Conservation (phyloP, 345 rosid species). For the Cochlearia excelsa region DNA sequence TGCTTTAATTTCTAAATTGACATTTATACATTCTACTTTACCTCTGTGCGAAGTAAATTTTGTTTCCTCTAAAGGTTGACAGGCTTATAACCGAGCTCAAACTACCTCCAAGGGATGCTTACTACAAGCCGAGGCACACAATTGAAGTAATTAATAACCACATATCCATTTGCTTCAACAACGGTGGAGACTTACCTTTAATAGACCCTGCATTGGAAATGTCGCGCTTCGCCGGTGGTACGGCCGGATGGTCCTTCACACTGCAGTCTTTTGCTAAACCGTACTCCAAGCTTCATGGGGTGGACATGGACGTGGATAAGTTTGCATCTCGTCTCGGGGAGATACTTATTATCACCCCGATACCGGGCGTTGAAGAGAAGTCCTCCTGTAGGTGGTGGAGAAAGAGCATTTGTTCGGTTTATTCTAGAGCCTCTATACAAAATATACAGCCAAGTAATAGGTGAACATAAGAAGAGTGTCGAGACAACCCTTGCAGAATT, state of each 20-base stretch:
- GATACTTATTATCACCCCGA: conserved; percentile 82
- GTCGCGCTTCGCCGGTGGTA: conserved; percentile 93
- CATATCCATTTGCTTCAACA: conserved; percentile 82
- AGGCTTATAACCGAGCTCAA: conserved; percentile 92
- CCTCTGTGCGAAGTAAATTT: conserved; percentile 15
- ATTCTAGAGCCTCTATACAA: conserved; percentile 94
- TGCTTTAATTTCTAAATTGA: conserved; percentile 5
- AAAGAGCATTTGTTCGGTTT: conserved; percentile 91
- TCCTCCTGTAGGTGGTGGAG: conserved; percentile 81
- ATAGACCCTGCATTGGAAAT: conserved; percentile 91
- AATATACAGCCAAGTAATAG: conserved; percentile 96
- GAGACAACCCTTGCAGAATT: conserved; percentile 94
- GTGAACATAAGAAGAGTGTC: conserved; percentile 96
- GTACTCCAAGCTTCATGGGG: conserved; percentile 89
- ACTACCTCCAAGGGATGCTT: conserved; percentile 97
- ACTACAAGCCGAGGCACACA: conserved; percentile 92
- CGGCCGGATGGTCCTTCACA: conserved; percentile 97
- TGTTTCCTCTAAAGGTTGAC: conserved; percentile 62
- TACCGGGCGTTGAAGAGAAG: conserved; percentile 63
- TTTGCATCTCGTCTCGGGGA: conserved; percentile 95
- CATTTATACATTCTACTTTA: conserved; percentile 4
- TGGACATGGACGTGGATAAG: conserved; percentile 81
- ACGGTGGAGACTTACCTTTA: conserved; percentile 74
- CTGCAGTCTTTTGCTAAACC: conserved; percentile 92
- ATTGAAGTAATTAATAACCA: conserved; percentile 90